Evolutionary conservation across 192 early-diverging fungal genomes (phyloP), one percentile per base, ranked within the genome.

Genomic region (Rhizophagus clarus): DNA sequence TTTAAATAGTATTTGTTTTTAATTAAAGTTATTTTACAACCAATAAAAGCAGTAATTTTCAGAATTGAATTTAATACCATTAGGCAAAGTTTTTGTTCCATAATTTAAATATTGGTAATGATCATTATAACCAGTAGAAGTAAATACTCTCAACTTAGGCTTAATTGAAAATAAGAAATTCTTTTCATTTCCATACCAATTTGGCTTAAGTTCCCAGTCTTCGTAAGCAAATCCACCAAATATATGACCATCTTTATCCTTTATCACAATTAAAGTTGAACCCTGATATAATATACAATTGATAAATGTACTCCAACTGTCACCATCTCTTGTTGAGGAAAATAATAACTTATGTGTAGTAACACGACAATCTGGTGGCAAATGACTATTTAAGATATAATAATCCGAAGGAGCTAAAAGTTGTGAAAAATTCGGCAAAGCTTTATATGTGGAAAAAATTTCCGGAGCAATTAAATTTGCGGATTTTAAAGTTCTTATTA

Each of bases 171-270:
- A 93, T 64, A 95, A 81, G 63, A 94, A 89, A 62, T 89, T 92
- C 34, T 83, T 80, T 14, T 86, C 84, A 0, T 81, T 82, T 6
- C 94, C 94, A 37, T 88, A 40, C 37, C 37, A 40, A 40, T 40
- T 40, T 40, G 37, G 37, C 37, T 40, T 40, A 40, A 40, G 37
- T 40, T 40, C 37, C 37, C 37, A 40, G 8, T 40, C 37, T 40
- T 40, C 37, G 0, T 40, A 40, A 40, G 90, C 84, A 81, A 91
- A 95, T 10, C 88, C 90, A 10, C 92, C 94, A 85, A 95, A 91
- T 22, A 93, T 80, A 49, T 85, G 76, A 6, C 87, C 89, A 72
- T 89, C 84, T 34, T 88, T 86, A 22, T 88, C 83, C 61, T 86
- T 87, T 61, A 91, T 81, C 1, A 90, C 66, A 2, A 89, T 61